These are phyloP conservation scores for Aspergillus hortae DNA, from an alignment of 2,329 filamentous ascomycete genomes.

Conservation along the genomic window DNA sequence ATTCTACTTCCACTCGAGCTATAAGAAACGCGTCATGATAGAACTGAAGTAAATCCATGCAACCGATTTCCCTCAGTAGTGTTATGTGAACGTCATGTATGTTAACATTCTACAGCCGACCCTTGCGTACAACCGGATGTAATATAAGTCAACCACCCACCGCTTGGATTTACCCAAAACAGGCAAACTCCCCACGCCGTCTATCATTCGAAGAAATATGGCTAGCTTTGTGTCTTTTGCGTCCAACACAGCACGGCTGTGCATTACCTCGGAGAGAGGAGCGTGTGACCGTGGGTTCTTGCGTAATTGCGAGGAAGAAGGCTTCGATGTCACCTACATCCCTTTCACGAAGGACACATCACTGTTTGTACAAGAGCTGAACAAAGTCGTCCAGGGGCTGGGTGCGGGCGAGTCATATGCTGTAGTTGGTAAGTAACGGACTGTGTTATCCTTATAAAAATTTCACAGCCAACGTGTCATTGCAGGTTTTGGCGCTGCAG, in stretches of 20 bases:
- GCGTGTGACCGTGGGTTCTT: not conserved
- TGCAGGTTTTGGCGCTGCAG: conserved; percentile 31
- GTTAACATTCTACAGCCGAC: too few species aligned
- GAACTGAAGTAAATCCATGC: too few species aligned
- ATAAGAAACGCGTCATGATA: too few species aligned
- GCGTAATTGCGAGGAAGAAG: not conserved
- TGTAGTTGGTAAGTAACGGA: not conserved
- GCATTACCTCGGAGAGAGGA: not conserved
- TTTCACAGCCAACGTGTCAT: not conserved
- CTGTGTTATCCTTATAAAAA: not conserved
- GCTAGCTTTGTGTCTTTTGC: not conserved
- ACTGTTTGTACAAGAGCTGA: not conserved
- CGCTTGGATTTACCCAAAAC: not conserved
- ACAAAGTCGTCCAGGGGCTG: not conserved
- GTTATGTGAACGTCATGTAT: too few species aligned
- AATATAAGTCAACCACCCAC: too few species aligned
- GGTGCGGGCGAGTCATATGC: not conserved
- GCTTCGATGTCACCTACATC: not conserved
- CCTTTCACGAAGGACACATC: not conserved
- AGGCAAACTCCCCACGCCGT: not conserved
- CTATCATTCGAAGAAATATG: not conserved
- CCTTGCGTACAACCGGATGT: too few species aligned
- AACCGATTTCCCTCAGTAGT: too few species aligned
- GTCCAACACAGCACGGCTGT: not conserved
- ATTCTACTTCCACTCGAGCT: too few species aligned